These are phyloP conservation scores for Pochonia chlamydosporia DNA, from an alignment of 2,329 filamentous ascomycete species.

Conservation along the genomic window DNA sequence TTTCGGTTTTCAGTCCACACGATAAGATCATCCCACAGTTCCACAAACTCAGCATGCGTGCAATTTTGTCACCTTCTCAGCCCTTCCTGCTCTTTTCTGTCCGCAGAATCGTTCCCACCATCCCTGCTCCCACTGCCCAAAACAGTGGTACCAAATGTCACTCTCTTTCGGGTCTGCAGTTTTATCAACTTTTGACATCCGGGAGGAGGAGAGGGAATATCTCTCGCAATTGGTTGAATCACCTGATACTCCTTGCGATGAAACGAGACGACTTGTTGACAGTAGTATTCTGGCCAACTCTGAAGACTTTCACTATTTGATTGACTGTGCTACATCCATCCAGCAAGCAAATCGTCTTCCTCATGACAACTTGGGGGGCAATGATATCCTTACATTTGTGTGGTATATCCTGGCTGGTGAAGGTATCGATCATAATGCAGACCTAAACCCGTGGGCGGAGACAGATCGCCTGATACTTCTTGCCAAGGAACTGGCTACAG, in stretches of 20 bases:
- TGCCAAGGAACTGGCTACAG: conserved; percentile 21
- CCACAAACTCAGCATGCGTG: too few relatives aligned
- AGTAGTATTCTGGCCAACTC: conserved; percentile 26
- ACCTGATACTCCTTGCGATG: conserved; percentile 15
- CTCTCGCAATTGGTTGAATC: conserved; percentile 25
- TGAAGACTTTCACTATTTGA: conserved; percentile 27
- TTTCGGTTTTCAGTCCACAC: too few relatives aligned
- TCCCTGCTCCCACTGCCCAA: background rate
- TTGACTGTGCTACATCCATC: conserved; percentile 28
- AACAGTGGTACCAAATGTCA: background rate
- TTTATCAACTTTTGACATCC: conserved; percentile 26
- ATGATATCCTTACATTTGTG: conserved; percentile 27
- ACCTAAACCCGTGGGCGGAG: conserved; percentile 22
- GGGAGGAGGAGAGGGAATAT: conserved; percentile 23
- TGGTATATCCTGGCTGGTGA: conserved; percentile 16
- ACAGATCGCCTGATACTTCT: conserved; percentile 29
- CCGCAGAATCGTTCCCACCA: background rate
- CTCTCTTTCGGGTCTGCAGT: conserved; percentile 1
- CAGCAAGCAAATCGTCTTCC: conserved; percentile 11
- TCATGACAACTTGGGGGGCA: conserved; percentile 20
- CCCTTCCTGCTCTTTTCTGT: background rate
- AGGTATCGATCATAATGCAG: conserved; percentile 2
- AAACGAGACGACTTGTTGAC: conserved; percentile 21
- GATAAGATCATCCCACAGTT: too few relatives aligned
- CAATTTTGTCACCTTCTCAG: background rate